phyloP scores from a whole-genome alignment of 2,329 filamentous ascomycete genomes.

The Colletotrichum godetiae region DNA sequence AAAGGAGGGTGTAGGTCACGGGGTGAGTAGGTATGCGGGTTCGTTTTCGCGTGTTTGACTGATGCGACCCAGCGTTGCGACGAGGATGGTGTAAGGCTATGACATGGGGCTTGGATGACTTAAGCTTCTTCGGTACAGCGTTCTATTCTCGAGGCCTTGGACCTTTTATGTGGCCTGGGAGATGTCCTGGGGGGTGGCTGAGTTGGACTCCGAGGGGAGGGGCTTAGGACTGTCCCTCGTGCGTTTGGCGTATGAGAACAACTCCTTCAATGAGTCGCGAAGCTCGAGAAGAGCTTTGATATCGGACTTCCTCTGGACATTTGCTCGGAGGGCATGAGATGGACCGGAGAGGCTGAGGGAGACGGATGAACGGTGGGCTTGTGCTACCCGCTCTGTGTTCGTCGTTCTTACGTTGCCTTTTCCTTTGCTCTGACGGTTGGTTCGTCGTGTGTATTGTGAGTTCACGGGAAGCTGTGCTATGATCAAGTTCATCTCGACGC shows the following conservation, averaged over 20 bases:
- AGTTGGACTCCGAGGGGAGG: too few relatives aligned
- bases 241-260: background rate
- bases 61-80: constrained; percentile 3
- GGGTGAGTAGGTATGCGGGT: too few relatives aligned
- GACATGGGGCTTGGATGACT: background rate
- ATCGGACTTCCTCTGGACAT: too few relatives aligned
- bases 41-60: background rate
- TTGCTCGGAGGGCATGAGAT: too few relatives aligned
- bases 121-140: constrained; percentile 15
- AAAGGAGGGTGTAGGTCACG: background rate
- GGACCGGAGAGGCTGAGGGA: too few relatives aligned
- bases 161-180: background rate
- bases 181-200: background rate
- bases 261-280: too few relatives aligned
- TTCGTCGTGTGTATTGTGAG: background rate
- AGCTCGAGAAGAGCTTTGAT: background rate
- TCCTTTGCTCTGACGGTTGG: background rate
- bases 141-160: background rate
- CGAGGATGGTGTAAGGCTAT: background rate
- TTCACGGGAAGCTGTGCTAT: background rate
- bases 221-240: background rate
- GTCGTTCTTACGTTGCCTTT: background rate
- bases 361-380: background rate
- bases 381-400: background rate
- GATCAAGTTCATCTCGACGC: background rate